A percentile compares a stretch with the other conserved stretches of the same genome.
Evolutionary conservation across 1,139 yeast species (phyloP).

Genomic region (Zhuliangozyma blackwelliae): DNA sequence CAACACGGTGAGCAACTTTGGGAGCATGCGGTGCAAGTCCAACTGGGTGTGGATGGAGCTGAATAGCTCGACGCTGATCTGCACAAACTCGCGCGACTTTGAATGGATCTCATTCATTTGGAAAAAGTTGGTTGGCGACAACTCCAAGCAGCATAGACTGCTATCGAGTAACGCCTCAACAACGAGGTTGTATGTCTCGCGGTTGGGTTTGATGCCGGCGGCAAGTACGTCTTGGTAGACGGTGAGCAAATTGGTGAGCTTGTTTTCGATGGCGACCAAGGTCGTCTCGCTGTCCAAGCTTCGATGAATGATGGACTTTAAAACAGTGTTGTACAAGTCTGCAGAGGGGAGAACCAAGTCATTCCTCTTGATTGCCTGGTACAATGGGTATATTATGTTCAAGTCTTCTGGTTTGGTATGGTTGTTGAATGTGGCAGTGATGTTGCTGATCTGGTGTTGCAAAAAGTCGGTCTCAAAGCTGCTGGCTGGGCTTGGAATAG

Average conservation of each 20-base stretch:
- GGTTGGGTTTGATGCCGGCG: constrained; percentile 47
- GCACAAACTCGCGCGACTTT: constrained; percentile 59
- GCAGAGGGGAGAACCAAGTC: constrained; percentile 27
- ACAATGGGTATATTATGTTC: constrained; percentile 38
- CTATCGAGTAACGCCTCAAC: constrained; percentile 49
- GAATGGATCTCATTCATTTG: constrained; percentile 24
- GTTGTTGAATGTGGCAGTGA: constrained; percentile 14
- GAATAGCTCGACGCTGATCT: constrained; percentile 60
- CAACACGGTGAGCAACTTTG: constrained; percentile 23
- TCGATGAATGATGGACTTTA: constrained; percentile 30
- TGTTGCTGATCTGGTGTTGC: constrained; percentile 18
- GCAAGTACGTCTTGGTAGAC: constrained; percentile 62
- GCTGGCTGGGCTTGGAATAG: constrained; percentile 1
- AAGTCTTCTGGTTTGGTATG: constrained; percentile 18
- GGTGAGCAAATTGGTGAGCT: constrained; percentile 55
- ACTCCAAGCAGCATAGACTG: constrained; percentile 25
- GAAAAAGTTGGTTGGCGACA: constrained; percentile 10
- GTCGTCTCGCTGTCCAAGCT: constrained; percentile 21
- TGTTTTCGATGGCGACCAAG: constrained; percentile 29
- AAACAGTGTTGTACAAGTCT: constrained; percentile 33
- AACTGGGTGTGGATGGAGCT: constrained; percentile 37
- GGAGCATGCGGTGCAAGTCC: constrained; percentile 22
- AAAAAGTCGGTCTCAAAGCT: constrained; percentile 22
- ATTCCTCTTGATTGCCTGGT: constrained; percentile 41
- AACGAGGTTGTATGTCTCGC: constrained; percentile 49